These are phyloP conservation scores for Arabidopsis lyrata DNA, from an alignment of 441 rosid genomes.

Conservation along the genomic window DNA sequence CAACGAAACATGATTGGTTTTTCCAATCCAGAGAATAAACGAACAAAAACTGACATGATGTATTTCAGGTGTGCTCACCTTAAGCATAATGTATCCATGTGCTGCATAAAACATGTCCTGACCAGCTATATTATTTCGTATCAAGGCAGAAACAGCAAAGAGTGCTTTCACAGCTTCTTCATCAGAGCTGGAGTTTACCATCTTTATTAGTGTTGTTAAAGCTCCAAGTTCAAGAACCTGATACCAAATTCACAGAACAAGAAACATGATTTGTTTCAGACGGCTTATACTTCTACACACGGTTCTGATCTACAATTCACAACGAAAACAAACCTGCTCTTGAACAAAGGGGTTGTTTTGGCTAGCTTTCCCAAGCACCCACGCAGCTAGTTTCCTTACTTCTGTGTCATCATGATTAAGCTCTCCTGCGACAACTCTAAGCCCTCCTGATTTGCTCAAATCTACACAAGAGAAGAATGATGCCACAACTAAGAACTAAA, in stretches of 20 bases:
- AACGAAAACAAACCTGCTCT: slow-evolving; percentile 59
- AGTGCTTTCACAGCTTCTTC: slow-evolving; percentile 94
- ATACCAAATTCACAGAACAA: slow-evolving; percentile 29
- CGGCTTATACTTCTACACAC: slow-evolving; percentile 22
- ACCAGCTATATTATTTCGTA: slow-evolving; percentile 72
- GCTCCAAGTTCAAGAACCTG: slow-evolving; percentile 84
- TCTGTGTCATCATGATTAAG: slow-evolving; percentile 74
- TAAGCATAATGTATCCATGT: slow-evolving; percentile 84
- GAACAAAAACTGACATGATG: background rate
- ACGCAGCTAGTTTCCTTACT: slow-evolving; percentile 79
- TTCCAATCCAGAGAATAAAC: slow-evolving; percentile 9
- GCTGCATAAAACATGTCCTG: slow-evolving; percentile 76
- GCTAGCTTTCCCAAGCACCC: slow-evolving; percentile 93
- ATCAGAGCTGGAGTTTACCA: slow-evolving; percentile 64
- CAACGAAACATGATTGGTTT: slow-evolving; percentile 24
- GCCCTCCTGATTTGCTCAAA: slow-evolving; percentile 84
- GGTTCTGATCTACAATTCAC: background rate
- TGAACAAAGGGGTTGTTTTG: slow-evolving; percentile 89
- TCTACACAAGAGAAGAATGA: slow-evolving; percentile 52
- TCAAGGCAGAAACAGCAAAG: slow-evolving; percentile 84
- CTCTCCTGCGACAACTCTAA: slow-evolving; percentile 56
- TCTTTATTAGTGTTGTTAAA: slow-evolving; percentile 62
- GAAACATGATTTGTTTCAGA: slow-evolving; percentile 15
- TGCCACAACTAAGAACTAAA: slow-evolving; percentile 1
- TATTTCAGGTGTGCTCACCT: slow-evolving; percentile 55